Percentiles rank a stretch among this genome's conserved stretches.
phyloP scores from a whole-genome alignment of 1,284 basidiomycete species.

The Thecaphora thlaspeos region DNA sequence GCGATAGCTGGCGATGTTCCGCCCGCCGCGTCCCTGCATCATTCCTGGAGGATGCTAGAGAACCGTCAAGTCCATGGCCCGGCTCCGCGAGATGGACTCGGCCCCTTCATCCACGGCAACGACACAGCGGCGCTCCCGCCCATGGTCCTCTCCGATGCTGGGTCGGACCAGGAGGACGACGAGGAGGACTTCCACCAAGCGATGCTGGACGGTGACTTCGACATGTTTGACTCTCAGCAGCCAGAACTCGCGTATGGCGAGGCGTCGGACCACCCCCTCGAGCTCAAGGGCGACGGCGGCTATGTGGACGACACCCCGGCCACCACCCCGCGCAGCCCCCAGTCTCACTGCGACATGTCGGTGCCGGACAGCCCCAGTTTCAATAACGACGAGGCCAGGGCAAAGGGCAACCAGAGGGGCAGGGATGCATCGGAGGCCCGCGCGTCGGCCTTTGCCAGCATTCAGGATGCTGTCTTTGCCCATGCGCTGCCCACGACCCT shows the following conservation, averaged over 20 bases:
- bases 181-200: constrained; percentile 53
- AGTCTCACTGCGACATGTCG: constrained; percentile 28
- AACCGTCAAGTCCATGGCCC: neutral
- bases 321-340: constrained; percentile 39
- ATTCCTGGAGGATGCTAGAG: neutral
- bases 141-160: neutral
- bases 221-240: constrained; percentile 34
- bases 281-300: constrained; percentile 13
- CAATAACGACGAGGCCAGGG: constrained; percentile 8
- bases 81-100: neutral
- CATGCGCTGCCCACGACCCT: constrained; percentile 46
- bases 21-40: neutral
- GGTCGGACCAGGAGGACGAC: constrained; percentile 36
- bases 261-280: constrained; percentile 4
- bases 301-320: constrained; percentile 39
- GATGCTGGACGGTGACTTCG: constrained; percentile 51
- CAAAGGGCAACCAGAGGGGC: constrained; percentile 3
- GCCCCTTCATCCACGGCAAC: neutral
- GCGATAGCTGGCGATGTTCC: no score
- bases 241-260: constrained; percentile 15
- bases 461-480: constrained; percentile 38
- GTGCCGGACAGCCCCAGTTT: constrained; percentile 26
- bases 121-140: no score
- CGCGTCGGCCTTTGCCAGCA: constrained; percentile 4
- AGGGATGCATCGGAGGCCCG: constrained; percentile 5